phyloP scores from a whole-genome alignment of 169 alveolate genomes.

The Theileria luwenshuni region DNA sequence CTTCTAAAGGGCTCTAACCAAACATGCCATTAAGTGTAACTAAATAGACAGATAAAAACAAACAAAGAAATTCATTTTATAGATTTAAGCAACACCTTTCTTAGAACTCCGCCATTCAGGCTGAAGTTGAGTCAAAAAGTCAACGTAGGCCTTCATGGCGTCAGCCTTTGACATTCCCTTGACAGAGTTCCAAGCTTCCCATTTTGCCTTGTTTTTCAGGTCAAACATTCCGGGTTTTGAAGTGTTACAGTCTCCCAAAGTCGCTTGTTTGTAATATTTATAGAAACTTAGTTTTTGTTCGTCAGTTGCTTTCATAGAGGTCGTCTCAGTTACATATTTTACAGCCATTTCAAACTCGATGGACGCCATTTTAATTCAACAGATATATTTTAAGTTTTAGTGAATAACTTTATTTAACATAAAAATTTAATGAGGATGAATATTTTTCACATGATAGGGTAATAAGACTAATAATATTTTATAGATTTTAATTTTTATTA shows the following conservation, averaged over 20 bases:
- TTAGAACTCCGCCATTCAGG: constrained; percentile 69
- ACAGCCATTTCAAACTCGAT: constrained; percentile 52
- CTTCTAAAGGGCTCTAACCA: too few relatives aligned
- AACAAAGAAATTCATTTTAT: too few relatives aligned
- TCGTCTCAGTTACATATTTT: constrained; percentile 40
- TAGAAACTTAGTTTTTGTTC: constrained; percentile 75
- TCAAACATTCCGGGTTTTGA: constrained; percentile 87
- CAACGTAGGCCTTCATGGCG: constrained; percentile 86
- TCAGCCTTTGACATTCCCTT: constrained; percentile 84
- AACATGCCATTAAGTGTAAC: too few relatives aligned
- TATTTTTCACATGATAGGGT: too few relatives aligned
- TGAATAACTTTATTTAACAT: neutral
- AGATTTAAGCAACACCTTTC: neutral
- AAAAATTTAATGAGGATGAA: too few relatives aligned
- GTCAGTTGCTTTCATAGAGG: constrained; percentile 44
- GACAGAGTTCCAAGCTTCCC: constrained; percentile 91
- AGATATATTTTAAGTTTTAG: neutral
- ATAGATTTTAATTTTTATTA: too few relatives aligned
- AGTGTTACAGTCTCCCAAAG: constrained; percentile 89
- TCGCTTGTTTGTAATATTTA: constrained; percentile 88
- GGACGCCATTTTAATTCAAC: constrained; percentile 24
- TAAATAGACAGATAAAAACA: too few relatives aligned
- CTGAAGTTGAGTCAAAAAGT: constrained; percentile 37
- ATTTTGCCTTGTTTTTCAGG: constrained; percentile 84
- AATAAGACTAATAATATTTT: too few relatives aligned